These are phyloP conservation scores for Lentinula guzmanii DNA, from an alignment of 768 basidiomycete genomes.

Conservation along the genomic window DNA sequence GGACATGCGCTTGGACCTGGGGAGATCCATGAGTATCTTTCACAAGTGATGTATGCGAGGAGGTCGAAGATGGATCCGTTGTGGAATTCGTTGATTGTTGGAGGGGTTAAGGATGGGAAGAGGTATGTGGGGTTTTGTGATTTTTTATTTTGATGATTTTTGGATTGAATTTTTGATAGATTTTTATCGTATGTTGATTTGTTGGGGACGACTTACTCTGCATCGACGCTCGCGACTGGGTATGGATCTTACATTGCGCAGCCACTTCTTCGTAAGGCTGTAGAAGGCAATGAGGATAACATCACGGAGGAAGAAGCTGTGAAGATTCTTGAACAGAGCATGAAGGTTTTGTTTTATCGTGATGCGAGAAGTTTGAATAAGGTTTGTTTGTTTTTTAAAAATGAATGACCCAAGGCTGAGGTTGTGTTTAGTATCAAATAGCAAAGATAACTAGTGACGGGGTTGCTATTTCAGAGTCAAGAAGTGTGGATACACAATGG, in stretches of 20 bases:
- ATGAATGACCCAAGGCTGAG: too few relatives aligned
- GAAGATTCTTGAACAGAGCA: slow-evolving; percentile 73
- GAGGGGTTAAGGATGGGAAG: slow-evolving; percentile 82
- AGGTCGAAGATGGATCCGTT: slow-evolving; percentile 87
- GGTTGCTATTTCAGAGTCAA: slow-evolving; percentile 72
- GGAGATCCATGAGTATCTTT: slow-evolving; percentile 90
- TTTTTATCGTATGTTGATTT: slow-evolving; percentile 95
- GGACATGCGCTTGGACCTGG: slow-evolving; percentile 78
- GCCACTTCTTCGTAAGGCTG: slow-evolving; percentile 85
- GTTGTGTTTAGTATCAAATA: slow-evolving; percentile 90
- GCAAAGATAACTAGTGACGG: slow-evolving; percentile 80
- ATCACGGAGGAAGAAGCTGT: slow-evolving; percentile 78
- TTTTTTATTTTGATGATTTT: background rate
- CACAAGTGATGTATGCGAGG: slow-evolving; percentile 85
- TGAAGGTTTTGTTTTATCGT: slow-evolving; percentile 94
- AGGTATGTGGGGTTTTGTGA: slow-evolving; percentile 38
- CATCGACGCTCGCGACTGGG: slow-evolving; percentile 91
- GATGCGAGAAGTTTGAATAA: slow-evolving; percentile 96
- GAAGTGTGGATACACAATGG: slow-evolving; percentile 77
- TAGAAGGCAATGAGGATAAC: slow-evolving; percentile 70
- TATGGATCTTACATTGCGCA: slow-evolving; percentile 92
- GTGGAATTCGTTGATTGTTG: slow-evolving; percentile 93
- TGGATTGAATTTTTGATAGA: slow-evolving; percentile 31
- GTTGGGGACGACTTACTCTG: slow-evolving; percentile 91
- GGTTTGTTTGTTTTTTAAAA: slow-evolving; percentile 48